Percentiles rank a stretch among this genome's conserved stretches.
Evolutionary conservation across 805 yeast species (phyloP).

Genomic region (Teunomyces tritomae): DNA sequence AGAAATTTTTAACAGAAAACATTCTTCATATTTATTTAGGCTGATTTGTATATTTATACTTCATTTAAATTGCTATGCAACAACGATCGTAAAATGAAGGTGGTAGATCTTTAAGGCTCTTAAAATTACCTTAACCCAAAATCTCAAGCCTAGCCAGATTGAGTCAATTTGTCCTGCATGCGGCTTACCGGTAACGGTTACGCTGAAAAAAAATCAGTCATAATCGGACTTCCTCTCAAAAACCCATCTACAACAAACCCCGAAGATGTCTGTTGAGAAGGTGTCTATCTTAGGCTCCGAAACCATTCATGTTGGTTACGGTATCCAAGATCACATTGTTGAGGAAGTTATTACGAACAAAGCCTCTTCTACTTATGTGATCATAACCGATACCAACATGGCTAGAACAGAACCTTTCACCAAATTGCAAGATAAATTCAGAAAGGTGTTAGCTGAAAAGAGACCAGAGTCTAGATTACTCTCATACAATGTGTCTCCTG

Average conservation of each 20-base stretch:
- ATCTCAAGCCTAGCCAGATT: no score
- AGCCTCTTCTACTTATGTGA: conserved; percentile 87
- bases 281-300: conserved; percentile 80
- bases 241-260: neutral
- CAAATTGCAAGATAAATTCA: conserved; percentile 44
- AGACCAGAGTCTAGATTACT: conserved; percentile 65
- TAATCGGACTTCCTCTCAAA: neutral
- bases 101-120: no score
- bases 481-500: conserved; percentile 79
- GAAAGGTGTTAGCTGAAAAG: conserved; percentile 25
- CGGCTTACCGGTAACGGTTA: neutral
- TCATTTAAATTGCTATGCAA: no score
- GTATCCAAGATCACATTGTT: conserved; percentile 72
- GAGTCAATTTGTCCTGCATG: neutral
- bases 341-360: conserved; percentile 57
- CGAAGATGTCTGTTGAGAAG: conserved; percentile 34
- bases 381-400: conserved; percentile 84
- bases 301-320: conserved; percentile 86
- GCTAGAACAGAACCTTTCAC: conserved; percentile 60
- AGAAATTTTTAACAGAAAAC: no score
- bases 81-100: no score
- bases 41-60: no score
- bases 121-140: no score
- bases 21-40: no score
- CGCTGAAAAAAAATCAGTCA: conserved; percentile 6